Base-by-base conservation (phyloP, 257 asterid genomes). In the Verbascum thapsus region DNA sequence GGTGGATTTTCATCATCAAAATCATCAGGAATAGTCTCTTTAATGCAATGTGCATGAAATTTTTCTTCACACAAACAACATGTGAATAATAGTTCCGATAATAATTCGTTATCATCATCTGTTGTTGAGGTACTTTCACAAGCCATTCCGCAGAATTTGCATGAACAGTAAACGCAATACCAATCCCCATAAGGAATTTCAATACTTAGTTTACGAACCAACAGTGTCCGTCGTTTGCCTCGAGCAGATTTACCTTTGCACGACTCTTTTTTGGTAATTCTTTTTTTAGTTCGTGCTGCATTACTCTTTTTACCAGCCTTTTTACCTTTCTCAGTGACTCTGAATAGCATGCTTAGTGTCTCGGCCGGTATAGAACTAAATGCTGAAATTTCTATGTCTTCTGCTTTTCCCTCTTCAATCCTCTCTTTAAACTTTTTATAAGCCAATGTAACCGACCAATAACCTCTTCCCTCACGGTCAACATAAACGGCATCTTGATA, bases 391-490 rank as follows among this genome's bases (percentile, higher is more conserved):
- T 85, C 95, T 61, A 4, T 58, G 6, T 58, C 80, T 8, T 78
- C 85, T 32, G 86, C 96, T 8, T n/a, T 69, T 39, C 95, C 97
- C 37, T 44, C 53, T 34, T 85, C 97, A 67, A 87, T 77, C 82
- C 37, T 87, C 76, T 73, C 55, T 76, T 87, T 81, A 17, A 94
- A 75, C 77, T 69, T 78, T 58, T 43, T 78, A 74, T 94, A 94
- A 12, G 99, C 99, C 79, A 80, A 71, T 19, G 97, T 94, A 68
- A 80, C 80, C 3, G 99, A 94, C 99, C 99, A 94, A 71, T 85
- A 71, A 57, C 80, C 69, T 66, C 64, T 85, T 49, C 88, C 86
- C 0, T 74, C 66, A 45, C 79, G 80, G 58, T 87, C 96, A 63
- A 87, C 83, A 77, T 87, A 94, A 12, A 94, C 95, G 5, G 99